These are phyloP conservation scores for Thalassiosira livingstoniorum DNA, from an alignment of 352 stramenopile species.

Conservation along the genomic window DNA sequence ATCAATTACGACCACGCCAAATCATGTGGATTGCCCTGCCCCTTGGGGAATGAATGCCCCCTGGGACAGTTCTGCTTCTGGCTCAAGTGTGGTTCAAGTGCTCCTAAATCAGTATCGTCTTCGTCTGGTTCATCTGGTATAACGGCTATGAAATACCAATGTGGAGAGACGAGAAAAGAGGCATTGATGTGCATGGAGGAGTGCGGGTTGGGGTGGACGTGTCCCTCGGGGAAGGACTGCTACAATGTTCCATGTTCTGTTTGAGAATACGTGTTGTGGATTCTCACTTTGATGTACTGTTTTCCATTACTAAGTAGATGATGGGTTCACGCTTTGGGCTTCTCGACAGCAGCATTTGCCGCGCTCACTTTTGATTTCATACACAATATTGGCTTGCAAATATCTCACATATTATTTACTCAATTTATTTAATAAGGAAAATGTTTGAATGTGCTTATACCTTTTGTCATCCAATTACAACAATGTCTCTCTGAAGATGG, in stretches of 20 bases:
- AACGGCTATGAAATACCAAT: conserved; percentile 1
- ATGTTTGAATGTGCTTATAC: too few relatives aligned
- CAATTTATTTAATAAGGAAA: too few relatives aligned
- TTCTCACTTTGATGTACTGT: too few relatives aligned
- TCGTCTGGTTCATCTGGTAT: neutral
- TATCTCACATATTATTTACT: too few relatives aligned
- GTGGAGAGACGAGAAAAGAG: neutral
- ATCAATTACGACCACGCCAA: neutral
- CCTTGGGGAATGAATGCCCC: conserved; percentile 2
- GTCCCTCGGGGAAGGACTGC: conserved; percentile 11
- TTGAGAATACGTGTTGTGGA: too few relatives aligned
- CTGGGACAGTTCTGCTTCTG: conserved; percentile 10
- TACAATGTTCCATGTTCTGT: conserved; percentile 13
- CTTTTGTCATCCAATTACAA: too few relatives aligned
- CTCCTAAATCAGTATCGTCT: neutral
- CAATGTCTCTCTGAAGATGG: too few relatives aligned
- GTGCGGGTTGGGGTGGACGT: neutral
- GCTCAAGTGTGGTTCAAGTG: neutral
- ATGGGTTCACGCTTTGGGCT: too few relatives aligned
- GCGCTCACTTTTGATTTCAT: too few relatives aligned
- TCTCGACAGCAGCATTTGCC: too few relatives aligned
- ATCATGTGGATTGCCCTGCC: neutral
- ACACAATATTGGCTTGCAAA: too few relatives aligned
- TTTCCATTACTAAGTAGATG: too few relatives aligned
- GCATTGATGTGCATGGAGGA: conserved; percentile 9